Conservation (phyloP, 2,329 filamentous ascomycete genomes). For the Blumeria graminis region DNA sequence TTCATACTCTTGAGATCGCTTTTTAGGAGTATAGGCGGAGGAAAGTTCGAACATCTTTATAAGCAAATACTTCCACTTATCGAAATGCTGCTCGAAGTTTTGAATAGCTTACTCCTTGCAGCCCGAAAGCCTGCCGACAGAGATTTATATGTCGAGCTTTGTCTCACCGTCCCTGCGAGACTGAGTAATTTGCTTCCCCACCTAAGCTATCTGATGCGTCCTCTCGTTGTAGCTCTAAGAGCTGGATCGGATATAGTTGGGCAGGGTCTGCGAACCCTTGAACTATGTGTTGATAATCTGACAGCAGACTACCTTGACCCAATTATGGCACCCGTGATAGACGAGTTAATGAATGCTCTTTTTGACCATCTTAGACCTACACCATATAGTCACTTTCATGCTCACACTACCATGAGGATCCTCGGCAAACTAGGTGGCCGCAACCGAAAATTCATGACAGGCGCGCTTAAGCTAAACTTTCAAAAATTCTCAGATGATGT, state of each 20-base stretch:
- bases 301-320: conserved; percentile 95
- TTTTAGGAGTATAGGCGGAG: conserved; percentile 89
- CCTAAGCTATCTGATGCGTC: conserved; percentile 88
- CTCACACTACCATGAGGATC: conserved; percentile 93
- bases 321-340: conserved; percentile 97
- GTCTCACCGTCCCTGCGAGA: conserved; percentile 80
- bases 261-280: conserved; percentile 76
- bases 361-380: conserved; percentile 88
- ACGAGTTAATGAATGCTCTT: conserved; percentile 91
- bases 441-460: conserved; percentile 86
- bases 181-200: conserved; percentile 89
- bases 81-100: conserved; percentile 90
- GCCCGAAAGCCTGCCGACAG: conserved; percentile 76
- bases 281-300: conserved; percentile 92
- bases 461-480: conserved; percentile 62
- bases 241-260: conserved; percentile 85
- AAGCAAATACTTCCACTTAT: conserved; percentile 91
- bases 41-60: conserved; percentile 91
- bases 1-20: conserved; percentile 79
- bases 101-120: conserved; percentile 81
- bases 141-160: conserved; percentile 91
- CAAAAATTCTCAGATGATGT: conserved; percentile 70
- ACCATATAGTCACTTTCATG: conserved; percentile 91
- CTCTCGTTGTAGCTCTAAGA: conserved; percentile 80
- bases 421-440: conserved; percentile 87